Conservation (phyloP, 306 rosid species). For the Canavalia ensiformis region DNA sequence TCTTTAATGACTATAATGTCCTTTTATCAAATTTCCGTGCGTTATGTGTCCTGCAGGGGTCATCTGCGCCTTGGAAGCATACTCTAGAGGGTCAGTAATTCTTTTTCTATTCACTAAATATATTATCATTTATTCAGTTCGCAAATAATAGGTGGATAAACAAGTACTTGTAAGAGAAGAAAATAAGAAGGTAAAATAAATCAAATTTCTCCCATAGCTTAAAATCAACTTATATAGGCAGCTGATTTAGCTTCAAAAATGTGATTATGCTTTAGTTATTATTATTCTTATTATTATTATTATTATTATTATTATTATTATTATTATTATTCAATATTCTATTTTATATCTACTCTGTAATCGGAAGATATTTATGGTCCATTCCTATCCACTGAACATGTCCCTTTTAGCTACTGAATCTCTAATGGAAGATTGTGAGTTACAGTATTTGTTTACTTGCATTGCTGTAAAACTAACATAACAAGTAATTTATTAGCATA, state of each 20-base stretch:
- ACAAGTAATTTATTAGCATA: not conserved
- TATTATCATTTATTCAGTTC: not conserved
- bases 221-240: no score
- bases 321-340: not conserved
- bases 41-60: constrained; percentile 60
- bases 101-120: not conserved
- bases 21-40: constrained; percentile 11
- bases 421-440: constrained; percentile 10
- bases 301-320: not conserved
- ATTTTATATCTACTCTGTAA: not conserved
- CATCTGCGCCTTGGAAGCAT: constrained; percentile 95
- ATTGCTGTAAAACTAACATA: not conserved
- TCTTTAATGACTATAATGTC: not conserved
- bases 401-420: not conserved
- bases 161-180: no score
- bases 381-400: constrained; percentile 7
- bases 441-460: not conserved
- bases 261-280: not conserved
- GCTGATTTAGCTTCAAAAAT: constrained; percentile 2
- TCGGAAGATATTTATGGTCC: not conserved
- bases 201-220: no score
- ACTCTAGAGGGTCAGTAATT: constrained; percentile 78
- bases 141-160: not conserved
- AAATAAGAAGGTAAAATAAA: no score
- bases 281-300: no score